These are phyloP conservation scores for Citrus australasica DNA, from an alignment of 345 rosid species.

Conservation along the genomic window DNA sequence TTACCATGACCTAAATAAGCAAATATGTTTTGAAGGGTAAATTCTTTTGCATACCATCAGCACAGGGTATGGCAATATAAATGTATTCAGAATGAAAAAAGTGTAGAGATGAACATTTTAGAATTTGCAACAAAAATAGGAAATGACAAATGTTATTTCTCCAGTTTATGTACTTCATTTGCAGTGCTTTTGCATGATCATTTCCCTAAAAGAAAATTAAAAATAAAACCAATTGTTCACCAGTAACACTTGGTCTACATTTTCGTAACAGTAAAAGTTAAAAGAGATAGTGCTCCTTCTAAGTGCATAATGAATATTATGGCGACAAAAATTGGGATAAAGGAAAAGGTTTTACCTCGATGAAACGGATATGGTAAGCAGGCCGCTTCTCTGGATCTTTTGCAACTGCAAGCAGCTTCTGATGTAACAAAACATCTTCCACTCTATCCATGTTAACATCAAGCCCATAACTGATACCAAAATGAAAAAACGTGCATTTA, in stretches of 20 bases:
- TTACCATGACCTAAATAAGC: neutral
- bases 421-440: conserved; percentile 63
- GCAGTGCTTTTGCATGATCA: neutral
- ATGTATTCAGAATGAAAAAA: neutral
- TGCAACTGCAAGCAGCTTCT: conserved; percentile 52
- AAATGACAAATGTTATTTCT: neutral
- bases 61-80: neutral
- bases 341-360: conserved; percentile 46
- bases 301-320: neutral
- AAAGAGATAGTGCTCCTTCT: neutral
- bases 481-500: neutral
- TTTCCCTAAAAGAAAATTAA: neutral
- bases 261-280: neutral
- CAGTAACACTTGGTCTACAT: neutral
- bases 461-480: conserved; percentile 48
- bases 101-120: neutral
- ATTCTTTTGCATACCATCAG: neutral
- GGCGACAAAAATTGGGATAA: neutral
- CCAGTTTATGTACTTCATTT: neutral
- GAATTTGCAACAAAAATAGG: neutral
- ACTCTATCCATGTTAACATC: conserved; percentile 70
- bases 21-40: neutral
- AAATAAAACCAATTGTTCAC: neutral
- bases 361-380: conserved; percentile 53
- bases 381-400: conserved; percentile 59